Evolutionary conservation across 2,329 filamentous ascomycete genomes (phyloP).

Genomic region (Neofusicoccum umdonicola): DNA sequence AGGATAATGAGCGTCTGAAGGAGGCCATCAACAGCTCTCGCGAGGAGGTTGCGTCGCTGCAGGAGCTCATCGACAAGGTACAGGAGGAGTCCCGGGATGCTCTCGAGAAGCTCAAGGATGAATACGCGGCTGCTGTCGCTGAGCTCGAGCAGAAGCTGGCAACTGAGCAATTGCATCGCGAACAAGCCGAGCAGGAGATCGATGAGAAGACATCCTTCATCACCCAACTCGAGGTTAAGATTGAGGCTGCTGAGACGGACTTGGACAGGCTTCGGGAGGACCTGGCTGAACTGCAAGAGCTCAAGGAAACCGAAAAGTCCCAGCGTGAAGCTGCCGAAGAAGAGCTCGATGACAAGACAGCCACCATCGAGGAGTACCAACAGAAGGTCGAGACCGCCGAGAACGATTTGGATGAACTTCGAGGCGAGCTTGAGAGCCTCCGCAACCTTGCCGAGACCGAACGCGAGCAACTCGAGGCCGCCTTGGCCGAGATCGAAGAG

Average conservation of each 20-base stretch:
- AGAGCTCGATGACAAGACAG: conserved; percentile 37
- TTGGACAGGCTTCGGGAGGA: conserved; percentile 33
- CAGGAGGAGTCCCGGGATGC: conserved; percentile 38
- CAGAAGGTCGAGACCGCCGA: conserved; percentile 34
- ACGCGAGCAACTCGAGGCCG: conserved; percentile 43
- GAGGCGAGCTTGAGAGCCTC: conserved; percentile 35
- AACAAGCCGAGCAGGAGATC: conserved; percentile 38
- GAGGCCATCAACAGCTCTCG: conserved; percentile 40
- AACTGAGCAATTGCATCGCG: conserved; percentile 36
- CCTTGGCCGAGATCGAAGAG: conserved; percentile 43
- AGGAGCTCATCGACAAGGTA: conserved; percentile 37
- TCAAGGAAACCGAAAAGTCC: conserved; percentile 32
- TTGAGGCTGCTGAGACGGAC: conserved; percentile 37
- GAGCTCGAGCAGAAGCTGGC: conserved; percentile 37
- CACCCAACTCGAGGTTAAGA: conserved; percentile 37
- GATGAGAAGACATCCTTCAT: conserved; percentile 40
- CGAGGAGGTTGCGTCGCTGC: conserved; percentile 37
- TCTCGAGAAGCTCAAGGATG: conserved; percentile 39
- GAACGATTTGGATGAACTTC: conserved; percentile 28
- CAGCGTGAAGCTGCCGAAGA: conserved; percentile 35
- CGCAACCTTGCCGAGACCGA: conserved; percentile 40
- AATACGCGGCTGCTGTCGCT: conserved; percentile 28
- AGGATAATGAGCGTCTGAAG: conserved; percentile 36
- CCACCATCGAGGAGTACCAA: conserved; percentile 38
- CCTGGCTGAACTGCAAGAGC: conserved; percentile 33